Conservation (phyloP, 352 stramenopile genomes). For the Pythium vanterpoolii region DNA sequence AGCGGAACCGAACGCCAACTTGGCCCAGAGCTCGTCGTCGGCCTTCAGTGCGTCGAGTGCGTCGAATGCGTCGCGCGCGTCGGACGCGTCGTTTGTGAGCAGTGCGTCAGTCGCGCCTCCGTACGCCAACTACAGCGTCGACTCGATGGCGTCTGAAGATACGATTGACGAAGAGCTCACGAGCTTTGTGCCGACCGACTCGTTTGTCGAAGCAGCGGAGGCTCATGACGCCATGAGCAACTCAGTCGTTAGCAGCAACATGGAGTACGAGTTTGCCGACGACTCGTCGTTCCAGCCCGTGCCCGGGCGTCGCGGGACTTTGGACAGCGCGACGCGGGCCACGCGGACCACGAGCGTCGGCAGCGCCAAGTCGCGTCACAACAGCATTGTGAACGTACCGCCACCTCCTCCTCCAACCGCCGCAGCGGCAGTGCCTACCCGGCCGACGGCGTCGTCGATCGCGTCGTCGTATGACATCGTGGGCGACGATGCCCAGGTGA, state of each 20-base stretch:
- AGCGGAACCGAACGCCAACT: neutral
- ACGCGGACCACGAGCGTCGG: neutral
- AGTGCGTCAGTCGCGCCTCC: conserved; percentile 18
- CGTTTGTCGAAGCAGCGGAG: conserved; percentile 7
- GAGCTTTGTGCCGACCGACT: conserved; percentile 10
- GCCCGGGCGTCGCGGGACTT: neutral
- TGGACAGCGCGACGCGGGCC: neutral
- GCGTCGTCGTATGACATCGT: conserved; percentile 4
- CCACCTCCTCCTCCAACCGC: neutral
- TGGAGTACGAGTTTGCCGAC: conserved; percentile 23
- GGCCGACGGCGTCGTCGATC: neutral
- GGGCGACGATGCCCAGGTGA: conserved; percentile 1
- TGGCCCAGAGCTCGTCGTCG: conserved; percentile 1
- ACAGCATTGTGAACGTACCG: neutral
- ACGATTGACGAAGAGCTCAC: conserved; percentile 6
- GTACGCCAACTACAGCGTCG: neutral
- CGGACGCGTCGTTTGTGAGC: conserved; percentile 21
- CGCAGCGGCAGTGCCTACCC: too few relatives aligned
- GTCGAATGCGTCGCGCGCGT: conserved; percentile 6
- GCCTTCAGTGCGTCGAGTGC: neutral
- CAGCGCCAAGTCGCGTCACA: conserved; percentile 1
- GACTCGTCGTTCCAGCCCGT: conserved; percentile 19
- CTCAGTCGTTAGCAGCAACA: conserved; percentile 24
- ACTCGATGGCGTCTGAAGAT: conserved; percentile 1
- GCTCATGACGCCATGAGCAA: conserved; percentile 1